These are phyloP conservation scores for Akanthomyces muscarius DNA, from an alignment of 2,329 filamentous ascomycete species.

Conservation along the genomic window DNA sequence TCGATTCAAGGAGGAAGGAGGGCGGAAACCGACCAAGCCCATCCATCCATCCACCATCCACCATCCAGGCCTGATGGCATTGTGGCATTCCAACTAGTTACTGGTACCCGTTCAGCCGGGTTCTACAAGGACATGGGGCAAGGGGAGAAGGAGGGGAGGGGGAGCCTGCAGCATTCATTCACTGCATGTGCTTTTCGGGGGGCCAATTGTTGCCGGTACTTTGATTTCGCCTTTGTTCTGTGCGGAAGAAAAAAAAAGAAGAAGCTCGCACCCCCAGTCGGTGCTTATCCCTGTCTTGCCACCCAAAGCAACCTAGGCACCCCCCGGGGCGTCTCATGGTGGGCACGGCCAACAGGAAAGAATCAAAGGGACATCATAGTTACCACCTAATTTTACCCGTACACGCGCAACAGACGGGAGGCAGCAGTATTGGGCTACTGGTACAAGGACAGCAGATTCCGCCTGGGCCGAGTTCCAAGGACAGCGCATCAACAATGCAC, in stretches of 20 bases:
- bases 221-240: not conserved
- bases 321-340: not conserved
- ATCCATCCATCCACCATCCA: too few relatives aligned
- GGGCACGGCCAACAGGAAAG: not conserved
- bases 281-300: slow-evolving; percentile 1
- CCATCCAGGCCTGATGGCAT: not conserved
- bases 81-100: too few relatives aligned
- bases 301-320: not conserved
- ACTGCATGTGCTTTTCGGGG: slow-evolving; percentile 2
- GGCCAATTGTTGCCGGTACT: not conserved
- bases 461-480: not conserved
- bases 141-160: not conserved
- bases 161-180: not conserved
- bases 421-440: not conserved
- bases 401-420: not conserved
- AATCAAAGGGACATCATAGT: not conserved
- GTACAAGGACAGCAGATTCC: not conserved
- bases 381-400: not conserved
- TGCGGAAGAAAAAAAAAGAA: not conserved
- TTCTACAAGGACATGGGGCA: slow-evolving; percentile 3
- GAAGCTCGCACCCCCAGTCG: not conserved
- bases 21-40: not conserved
- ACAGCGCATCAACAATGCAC: not conserved
- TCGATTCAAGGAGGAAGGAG: slow-evolving; percentile 8
- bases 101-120: not conserved